Percentiles rank a stretch among this genome's conserved stretches.
phyloP scores from a whole-genome alignment of 2,329 filamentous ascomycete species.

The Xylariomycetidae sp. region DNA sequence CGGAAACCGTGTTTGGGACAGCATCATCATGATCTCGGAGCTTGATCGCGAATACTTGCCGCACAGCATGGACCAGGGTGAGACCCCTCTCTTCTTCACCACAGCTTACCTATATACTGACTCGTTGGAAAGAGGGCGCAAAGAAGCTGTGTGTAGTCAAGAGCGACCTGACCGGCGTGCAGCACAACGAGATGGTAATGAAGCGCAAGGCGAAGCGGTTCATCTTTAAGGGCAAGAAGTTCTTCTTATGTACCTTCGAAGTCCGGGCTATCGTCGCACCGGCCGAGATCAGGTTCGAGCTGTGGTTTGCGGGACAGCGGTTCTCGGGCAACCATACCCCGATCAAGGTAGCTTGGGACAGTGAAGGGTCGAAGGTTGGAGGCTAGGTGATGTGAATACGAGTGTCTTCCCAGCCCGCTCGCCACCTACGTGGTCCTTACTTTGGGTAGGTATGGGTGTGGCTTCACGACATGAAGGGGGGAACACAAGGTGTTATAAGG shows the following conservation, averaged over 20 bases:
- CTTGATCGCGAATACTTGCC: conserved; percentile 31
- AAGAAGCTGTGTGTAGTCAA: conserved; percentile 33
- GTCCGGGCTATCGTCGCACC: conserved; percentile 50
- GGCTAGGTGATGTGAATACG: conserved; percentile 1
- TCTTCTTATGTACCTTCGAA: conserved; percentile 37
- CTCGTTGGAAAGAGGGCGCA: conserved; percentile 25
- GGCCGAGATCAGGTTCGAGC: conserved; percentile 44
- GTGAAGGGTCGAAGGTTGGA: conserved; percentile 17
- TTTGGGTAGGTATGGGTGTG: too few species aligned
- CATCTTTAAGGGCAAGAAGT: conserved; percentile 29
- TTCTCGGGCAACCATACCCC: conserved; percentile 34
- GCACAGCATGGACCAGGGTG: conserved; percentile 31
- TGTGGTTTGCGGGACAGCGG: conserved; percentile 35
- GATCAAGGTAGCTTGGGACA: conserved; percentile 30
- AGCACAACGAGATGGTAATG: conserved; percentile 31
- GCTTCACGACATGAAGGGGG: too few species aligned
- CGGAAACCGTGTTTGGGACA: conserved; percentile 30
- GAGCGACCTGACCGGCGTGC: conserved; percentile 34
- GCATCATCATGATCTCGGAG: conserved; percentile 33
- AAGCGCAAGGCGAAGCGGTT: conserved; percentile 30
- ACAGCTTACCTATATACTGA: neutral
- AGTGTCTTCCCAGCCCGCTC: too few species aligned
- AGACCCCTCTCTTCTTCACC: conserved; percentile 2
- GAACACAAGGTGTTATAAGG: too few species aligned
- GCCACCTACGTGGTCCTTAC: too few species aligned